phyloP scores from a whole-genome alignment of 768 basidiomycete genomes.

The Cystobasidium ongulense region DNA sequence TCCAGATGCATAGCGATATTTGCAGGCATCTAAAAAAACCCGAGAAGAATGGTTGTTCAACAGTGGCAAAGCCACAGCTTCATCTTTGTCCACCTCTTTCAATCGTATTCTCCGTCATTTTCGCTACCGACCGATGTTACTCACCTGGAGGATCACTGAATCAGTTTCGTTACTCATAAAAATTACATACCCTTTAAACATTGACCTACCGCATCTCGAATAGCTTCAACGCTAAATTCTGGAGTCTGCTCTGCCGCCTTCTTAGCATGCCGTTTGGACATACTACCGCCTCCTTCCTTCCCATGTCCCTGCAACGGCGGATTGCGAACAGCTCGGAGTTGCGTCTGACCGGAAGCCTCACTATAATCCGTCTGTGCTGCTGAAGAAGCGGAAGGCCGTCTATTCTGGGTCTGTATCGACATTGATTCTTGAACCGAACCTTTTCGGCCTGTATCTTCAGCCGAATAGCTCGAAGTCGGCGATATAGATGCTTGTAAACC shows the following conservation, averaged over 20 bases:
- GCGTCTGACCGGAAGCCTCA: neutral
- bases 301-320: neutral
- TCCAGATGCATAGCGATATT: no score
- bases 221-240: neutral
- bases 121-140: neutral
- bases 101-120: no score
- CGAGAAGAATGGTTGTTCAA: no score
- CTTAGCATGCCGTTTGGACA: neutral
- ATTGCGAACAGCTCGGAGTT: neutral
- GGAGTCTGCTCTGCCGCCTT: neutral
- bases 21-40: no score
- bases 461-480: neutral
- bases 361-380: neutral
- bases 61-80: no score
- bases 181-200: no score
- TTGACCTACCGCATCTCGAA: neutral
- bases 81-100: no score
- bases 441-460: neutral
- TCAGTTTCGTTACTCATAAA: neutral
- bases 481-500: neutral
- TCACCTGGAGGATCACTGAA: neutral
- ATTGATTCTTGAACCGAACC: neutral
- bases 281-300: neutral
- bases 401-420: neutral
- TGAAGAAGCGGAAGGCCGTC: neutral